A percentile compares a stretch with the other conserved stretches of the same genome.
phyloP scores from a whole-genome alignment of 176 grass and related monocot genomes.

The Aegilops longissima region DNA sequence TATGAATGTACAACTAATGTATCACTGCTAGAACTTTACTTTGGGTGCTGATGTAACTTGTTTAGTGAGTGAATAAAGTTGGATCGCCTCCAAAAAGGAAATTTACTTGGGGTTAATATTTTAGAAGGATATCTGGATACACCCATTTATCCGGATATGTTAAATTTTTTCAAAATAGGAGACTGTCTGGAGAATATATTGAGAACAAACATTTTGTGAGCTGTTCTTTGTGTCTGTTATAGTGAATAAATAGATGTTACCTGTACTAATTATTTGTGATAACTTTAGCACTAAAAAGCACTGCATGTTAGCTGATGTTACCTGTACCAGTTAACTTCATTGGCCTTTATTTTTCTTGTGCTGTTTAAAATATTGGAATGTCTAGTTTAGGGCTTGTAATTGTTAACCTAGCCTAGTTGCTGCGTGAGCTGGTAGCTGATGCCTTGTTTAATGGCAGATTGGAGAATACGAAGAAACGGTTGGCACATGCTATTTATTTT shows the following conservation, averaged over 20 bases:
- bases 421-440: neutral
- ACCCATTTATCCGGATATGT: neutral
- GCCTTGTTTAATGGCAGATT: slow-evolving; percentile 49
- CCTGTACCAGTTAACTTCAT: neutral
- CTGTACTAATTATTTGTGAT: neutral
- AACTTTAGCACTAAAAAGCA: neutral
- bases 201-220: neutral
- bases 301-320: neutral
- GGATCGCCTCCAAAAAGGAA: neutral
- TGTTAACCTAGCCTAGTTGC: neutral
- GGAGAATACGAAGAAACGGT: slow-evolving; percentile 90
- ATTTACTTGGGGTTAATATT: neutral
- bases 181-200: neutral
- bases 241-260: neutral
- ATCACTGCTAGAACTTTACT: neutral
- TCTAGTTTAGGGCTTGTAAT: neutral
- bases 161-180: neutral
- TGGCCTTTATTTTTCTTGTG: neutral
- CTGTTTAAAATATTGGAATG: neutral
- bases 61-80: neutral
- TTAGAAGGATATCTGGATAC: neutral
- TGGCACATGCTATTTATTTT: slow-evolving; percentile 78
- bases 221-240: neutral
- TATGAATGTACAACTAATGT: neutral
- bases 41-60: neutral